Base-by-base conservation (phyloP, 148 eudicot species). In the Vaccinium corymbosum region DNA sequence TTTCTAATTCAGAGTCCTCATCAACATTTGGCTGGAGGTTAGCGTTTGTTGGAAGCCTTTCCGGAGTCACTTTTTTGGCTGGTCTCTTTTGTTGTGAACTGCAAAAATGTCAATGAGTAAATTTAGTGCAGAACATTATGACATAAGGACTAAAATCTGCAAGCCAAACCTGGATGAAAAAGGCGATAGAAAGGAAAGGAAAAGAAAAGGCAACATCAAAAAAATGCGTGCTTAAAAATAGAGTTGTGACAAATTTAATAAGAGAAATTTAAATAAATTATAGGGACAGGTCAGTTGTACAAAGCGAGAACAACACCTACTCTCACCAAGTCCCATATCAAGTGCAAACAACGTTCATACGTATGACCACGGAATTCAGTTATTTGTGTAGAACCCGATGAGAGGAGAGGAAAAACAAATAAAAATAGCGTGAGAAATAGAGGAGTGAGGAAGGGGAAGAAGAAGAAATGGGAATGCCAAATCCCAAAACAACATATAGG, bases 81-180 rank as follows among this genome's bases (percentile, higher is more conserved):
- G 83, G 92, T 82, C 84, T 93, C 90, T 88, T 94, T 56, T 86
- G 88, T 78, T 91, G 94, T 38, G 95, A 90, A 82, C 98, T 95
- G 91, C 87, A 93, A 16, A 62, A 50, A 78, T 52, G 68, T 81
- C 71, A 55, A 71, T 83, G 51, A 75, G 72, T 53, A 56, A 51
- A 49, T 20, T 73, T 80, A 66, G 51, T 72, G 62, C 6, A 66
- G 32, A 9, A 50, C 11, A 42, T 1, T 57, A 13, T 6, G 57
- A 6, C 22, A 81, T 7, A 32, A 49, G 81, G 12, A 16, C 61
- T 19, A 50, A 81, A 56, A 48, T 64, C 1, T 32, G 82, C 49
- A 29, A 51, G 8, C 32, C 32, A 4, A 61, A 84, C 27, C 59
- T 50, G 25, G 27, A 25, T 7, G 7, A 62, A 74, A 29, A 81